A percentile compares a stretch with the other conserved stretches of the same genome.
Evolutionary conservation across 192 early-diverging fungal species (phyloP).

Genomic region (Irineochytrium annulatum): DNA sequence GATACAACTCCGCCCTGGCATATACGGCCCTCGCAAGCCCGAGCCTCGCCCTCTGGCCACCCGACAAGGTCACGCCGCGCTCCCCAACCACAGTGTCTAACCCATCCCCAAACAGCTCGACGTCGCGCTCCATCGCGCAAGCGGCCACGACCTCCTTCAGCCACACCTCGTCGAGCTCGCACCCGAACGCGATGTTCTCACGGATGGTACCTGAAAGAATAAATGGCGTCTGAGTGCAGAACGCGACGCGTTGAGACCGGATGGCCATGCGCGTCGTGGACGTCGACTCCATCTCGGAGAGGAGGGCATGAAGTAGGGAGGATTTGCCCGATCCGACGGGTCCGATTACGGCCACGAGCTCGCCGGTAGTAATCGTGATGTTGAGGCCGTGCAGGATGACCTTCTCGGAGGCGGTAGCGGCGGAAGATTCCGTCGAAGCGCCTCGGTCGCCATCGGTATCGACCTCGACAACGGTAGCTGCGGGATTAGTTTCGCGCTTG

Average conservation of each 20-base stretch:
- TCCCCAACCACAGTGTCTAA: slow-evolving; percentile 40
- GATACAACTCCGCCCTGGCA: slow-evolving; percentile 32
- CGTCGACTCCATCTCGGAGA: slow-evolving; percentile 71
- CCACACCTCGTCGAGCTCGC: slow-evolving; percentile 6
- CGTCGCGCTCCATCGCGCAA: slow-evolving; percentile 28
- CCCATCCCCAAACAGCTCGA: slow-evolving; percentile 26
- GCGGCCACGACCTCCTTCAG: slow-evolving; percentile 8
- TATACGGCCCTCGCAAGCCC: slow-evolving; percentile 42
- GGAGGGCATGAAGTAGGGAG: slow-evolving; percentile 63
- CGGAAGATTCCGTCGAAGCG: background rate
- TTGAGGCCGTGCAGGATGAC: slow-evolving; percentile 27
- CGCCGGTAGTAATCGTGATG: slow-evolving; percentile 22
- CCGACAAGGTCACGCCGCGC: slow-evolving; percentile 34
- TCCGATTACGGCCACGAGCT: slow-evolving; percentile 38
- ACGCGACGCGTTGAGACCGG: slow-evolving; percentile 20
- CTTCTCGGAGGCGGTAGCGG: background rate
- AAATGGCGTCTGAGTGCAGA: slow-evolving; percentile 34
- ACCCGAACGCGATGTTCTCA: slow-evolving; percentile 33
- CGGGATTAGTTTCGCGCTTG: background rate
- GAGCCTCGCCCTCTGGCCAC: slow-evolving; percentile 41
- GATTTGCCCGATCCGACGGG: slow-evolving; percentile 52
- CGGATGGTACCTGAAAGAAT: slow-evolving; percentile 31
- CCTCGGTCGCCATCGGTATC: background rate
- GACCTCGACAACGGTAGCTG: background rate
- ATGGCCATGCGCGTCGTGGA: slow-evolving; percentile 20